Evolutionary conservation across 1,284 basidiomycete species (phyloP).

Genomic region (Hemileia vastatrix): DNA sequence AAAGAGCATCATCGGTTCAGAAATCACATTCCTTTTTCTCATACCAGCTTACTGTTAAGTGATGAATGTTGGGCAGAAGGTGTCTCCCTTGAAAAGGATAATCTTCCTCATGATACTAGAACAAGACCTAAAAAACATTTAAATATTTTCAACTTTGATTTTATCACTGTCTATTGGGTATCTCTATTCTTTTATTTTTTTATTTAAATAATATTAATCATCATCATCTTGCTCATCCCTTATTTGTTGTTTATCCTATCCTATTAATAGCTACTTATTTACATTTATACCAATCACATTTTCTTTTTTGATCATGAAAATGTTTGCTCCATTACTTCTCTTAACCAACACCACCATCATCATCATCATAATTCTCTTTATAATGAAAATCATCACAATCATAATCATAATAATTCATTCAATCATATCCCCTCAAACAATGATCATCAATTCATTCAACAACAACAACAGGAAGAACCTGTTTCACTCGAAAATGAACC

Average conservation of each 20-base stretch:
- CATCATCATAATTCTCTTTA: too few relatives aligned
- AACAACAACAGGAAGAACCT: too few relatives aligned
- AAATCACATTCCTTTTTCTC: conserved; percentile 65
- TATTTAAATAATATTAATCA: conserved; percentile 50
- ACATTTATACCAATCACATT: conserved; percentile 20
- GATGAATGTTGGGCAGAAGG: conserved; percentile 63
- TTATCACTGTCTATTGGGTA: conserved; percentile 70
- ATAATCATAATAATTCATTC: too few relatives aligned
- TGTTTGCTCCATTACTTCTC: too few relatives aligned
- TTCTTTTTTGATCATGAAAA: conserved; percentile 21
- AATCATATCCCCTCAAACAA: too few relatives aligned
- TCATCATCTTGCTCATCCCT: conserved; percentile 8
- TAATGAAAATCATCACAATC: too few relatives aligned
- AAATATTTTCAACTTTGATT: conserved; percentile 69
- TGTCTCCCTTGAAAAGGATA: conserved; percentile 24
- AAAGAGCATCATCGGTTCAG: conserved; percentile 46
- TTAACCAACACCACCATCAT: too few relatives aligned
- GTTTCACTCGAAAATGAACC: too few relatives aligned
- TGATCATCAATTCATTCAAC: too few relatives aligned
- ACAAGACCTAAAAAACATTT: too few relatives aligned
- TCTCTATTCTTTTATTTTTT: conserved; percentile 71
- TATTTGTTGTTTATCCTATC: background rate
- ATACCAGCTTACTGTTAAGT: conserved; percentile 53
- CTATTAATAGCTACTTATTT: background rate
- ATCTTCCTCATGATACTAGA: conserved; percentile 48